Conservation (phyloP, 495 filamentous ascomycete genomes). For the Podospora pseudocomata region DNA sequence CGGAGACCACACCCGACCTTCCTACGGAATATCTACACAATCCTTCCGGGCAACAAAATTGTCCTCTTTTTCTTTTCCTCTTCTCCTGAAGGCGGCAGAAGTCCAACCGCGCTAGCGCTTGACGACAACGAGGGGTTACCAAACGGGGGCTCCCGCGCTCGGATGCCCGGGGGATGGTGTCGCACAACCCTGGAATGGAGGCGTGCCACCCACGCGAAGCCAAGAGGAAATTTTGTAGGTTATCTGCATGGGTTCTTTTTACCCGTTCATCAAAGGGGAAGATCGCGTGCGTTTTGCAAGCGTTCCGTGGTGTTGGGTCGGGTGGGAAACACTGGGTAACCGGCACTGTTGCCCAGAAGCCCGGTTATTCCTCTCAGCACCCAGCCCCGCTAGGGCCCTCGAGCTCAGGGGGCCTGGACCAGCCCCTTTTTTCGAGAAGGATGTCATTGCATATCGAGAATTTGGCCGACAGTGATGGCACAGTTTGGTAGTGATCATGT, state of each 20-base stretch:
- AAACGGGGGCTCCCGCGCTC: conserved; percentile 3
- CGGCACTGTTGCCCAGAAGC: not conserved
- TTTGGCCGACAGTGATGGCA: not conserved
- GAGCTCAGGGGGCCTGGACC: not conserved
- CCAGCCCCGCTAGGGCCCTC: not conserved
- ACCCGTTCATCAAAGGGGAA: not conserved
- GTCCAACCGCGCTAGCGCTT: conserved; percentile 11
- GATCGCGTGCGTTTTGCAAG: not conserved
- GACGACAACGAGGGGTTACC: not conserved
- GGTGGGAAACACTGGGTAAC: not conserved
- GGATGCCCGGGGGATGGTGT: conserved; percentile 4
- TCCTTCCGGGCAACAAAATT: not conserved
- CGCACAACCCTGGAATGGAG: conserved; percentile 1
- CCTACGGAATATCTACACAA: not conserved
- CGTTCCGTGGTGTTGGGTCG: not conserved
- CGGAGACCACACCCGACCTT: not conserved
- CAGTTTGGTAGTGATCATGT: not conserved
- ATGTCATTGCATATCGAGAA: not conserved
- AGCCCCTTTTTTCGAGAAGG: not conserved
- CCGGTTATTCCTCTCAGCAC: not conserved
- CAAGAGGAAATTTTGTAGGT: no score
- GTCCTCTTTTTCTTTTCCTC: not conserved
- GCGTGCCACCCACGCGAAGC: not conserved
- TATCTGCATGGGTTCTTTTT: not conserved
- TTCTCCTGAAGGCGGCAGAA: conserved; percentile 18